phyloP scores from a whole-genome alignment of 2,329 filamentous ascomycete genomes.

The Aspergillus sp. region DNA sequence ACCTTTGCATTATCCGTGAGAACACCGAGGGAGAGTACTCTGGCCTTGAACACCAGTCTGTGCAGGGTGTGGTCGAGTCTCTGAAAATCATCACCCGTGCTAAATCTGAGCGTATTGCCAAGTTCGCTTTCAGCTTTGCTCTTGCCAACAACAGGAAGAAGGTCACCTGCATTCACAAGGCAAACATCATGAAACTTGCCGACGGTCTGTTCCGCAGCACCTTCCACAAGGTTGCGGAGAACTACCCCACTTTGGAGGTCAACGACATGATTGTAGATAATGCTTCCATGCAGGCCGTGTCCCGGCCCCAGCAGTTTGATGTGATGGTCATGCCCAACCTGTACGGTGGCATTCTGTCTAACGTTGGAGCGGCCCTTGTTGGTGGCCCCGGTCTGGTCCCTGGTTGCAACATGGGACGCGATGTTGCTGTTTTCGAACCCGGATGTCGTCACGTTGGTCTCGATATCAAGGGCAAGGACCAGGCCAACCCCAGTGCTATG shows the following conservation, averaged over 20 bases:
- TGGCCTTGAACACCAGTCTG: constrained; percentile 96
- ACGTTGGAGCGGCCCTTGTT: constrained; percentile 95
- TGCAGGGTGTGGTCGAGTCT: constrained; percentile 92
- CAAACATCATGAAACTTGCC: constrained; percentile 99
- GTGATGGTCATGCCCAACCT: constrained; percentile 99
- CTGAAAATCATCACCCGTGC: constrained; percentile 99
- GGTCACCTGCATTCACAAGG: constrained; percentile 99
- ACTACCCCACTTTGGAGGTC: constrained; percentile 91
- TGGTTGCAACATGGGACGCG: constrained; percentile 98
- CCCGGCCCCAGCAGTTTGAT: constrained; percentile 94
- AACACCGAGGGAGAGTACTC: constrained; percentile 99
- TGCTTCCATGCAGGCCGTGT: constrained; percentile 98
- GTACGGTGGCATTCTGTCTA: constrained; percentile 97
- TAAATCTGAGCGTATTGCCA: constrained; percentile 98
- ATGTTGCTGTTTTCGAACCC: constrained; percentile 97
- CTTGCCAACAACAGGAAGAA: constrained; percentile 99
- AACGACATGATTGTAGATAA: constrained; percentile 99
- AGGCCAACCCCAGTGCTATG: constrained; percentile 96
- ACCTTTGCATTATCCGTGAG: constrained; percentile 99
- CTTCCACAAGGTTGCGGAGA: constrained; percentile 87
- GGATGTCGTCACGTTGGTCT: constrained; percentile 98
- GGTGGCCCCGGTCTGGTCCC: constrained; percentile 96
- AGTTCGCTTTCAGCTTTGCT: constrained; percentile 97
- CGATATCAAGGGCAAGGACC: constrained; percentile 99
- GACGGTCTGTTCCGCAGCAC: constrained; percentile 98